Evolutionary conservation across 257 asterid species (phyloP).

Genomic region (Solanum neorickii): DNA sequence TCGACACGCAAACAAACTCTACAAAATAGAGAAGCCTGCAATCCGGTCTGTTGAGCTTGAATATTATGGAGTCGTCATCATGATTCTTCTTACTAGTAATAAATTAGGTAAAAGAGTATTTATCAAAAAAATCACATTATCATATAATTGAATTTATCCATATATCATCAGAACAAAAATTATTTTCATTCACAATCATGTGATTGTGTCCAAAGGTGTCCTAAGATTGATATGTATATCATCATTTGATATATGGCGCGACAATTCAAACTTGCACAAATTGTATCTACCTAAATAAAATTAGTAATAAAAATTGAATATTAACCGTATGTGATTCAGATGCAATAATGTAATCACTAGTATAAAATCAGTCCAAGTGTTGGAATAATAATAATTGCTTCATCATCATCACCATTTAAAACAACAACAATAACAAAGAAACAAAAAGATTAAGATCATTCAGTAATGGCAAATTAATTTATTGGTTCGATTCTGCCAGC

Average conservation of each 20-base stretch:
- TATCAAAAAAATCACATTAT: neutral
- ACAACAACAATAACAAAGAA: no score
- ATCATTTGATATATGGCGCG: conserved; percentile 3
- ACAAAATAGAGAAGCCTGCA: conserved; percentile 34
- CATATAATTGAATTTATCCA: neutral
- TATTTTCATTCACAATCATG: conserved; percentile 20
- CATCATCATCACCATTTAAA: conserved; percentile 13
- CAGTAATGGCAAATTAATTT: neutral
- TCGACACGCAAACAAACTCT: conserved; percentile 57
- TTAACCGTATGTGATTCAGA: conserved; percentile 10
- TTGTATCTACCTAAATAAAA: neutral
- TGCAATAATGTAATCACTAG: conserved; percentile 10
- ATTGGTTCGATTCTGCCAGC: conserved; percentile 97
- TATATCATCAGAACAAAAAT: conserved; percentile 15
- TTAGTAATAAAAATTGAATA: neutral
- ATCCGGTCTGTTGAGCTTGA: conserved; percentile 98
- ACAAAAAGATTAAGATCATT: neutral
- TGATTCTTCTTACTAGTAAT: conserved; percentile 7
- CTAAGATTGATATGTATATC: conserved; percentile 17
- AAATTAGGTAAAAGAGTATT: neutral
- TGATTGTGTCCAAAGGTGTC: conserved; percentile 34
- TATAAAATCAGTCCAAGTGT: conserved; percentile 27
- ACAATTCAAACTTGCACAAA: neutral
- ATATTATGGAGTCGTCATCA: conserved; percentile 53
- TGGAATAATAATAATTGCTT: conserved; percentile 19